phyloP scores from a whole-genome alignment of 2,329 filamentous ascomycete species.

The Neurospora sp. region DNA sequence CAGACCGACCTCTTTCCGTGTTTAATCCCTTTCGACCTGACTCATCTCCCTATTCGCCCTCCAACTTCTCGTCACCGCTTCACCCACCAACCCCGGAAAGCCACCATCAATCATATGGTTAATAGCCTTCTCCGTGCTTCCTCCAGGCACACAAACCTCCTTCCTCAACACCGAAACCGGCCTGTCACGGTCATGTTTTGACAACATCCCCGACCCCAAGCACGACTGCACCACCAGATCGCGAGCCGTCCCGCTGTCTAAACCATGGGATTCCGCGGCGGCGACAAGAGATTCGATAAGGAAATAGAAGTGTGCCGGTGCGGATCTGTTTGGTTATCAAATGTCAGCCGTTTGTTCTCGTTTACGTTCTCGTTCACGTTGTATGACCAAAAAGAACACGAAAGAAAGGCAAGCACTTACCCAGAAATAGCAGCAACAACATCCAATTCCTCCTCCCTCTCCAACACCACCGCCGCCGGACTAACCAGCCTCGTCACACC shows the following conservation, averaged over 20 bases:
- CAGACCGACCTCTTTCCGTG: no score
- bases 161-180: not conserved
- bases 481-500: not conserved
- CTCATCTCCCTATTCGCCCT: not conserved
- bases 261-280: not conserved
- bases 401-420: not conserved
- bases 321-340: not conserved
- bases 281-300: not conserved
- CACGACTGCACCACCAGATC: not conserved
- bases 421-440: not conserved
- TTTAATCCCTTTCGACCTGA: not conserved
- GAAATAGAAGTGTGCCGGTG: not conserved
- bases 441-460: not conserved
- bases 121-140: not conserved
- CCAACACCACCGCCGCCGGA: not conserved
- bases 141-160: not conserved
- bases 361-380: no score
- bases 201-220: not conserved
- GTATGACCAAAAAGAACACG: no score
- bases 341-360: no score
- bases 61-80: not conserved
- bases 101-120: not conserved
- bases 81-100: not conserved
- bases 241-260: not conserved
- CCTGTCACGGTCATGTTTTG: not conserved